phyloP scores from a whole-genome alignment of 2,329 filamentous ascomycete genomes.

The Neonectria faginata region DNA sequence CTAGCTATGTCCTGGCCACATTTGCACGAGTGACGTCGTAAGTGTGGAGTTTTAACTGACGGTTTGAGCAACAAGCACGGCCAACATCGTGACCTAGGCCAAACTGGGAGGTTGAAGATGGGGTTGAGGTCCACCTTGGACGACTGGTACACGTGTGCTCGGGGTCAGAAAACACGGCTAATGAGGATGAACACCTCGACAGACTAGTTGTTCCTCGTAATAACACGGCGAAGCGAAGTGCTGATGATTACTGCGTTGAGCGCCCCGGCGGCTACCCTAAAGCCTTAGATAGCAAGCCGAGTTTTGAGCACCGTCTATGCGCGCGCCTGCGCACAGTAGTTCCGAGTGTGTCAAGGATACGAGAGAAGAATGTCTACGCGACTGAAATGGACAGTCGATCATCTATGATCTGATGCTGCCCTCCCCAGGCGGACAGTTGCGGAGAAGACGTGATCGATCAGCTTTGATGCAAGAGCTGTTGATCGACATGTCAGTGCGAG shows the following conservation, averaged over 20 bases:
- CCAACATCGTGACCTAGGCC: not conserved
- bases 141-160: conserved; percentile 2
- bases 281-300: not conserved
- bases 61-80: not conserved
- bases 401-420: conserved; percentile 7
- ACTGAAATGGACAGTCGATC: conserved; percentile 21
- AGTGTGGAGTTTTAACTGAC: not conserved
- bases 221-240: not conserved
- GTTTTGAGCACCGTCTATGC: not conserved
- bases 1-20: conserved; percentile 1
- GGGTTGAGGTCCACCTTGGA: not conserved
- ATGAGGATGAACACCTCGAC: not conserved
- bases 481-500: conserved; percentile 15
- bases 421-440: conserved; percentile 4
- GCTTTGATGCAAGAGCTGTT: conserved; percentile 17
- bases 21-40: conserved; percentile 15
- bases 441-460: conserved; percentile 21
- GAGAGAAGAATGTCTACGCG: conserved; percentile 13
- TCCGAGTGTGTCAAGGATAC: not conserved
- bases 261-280: not conserved
- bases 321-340: conserved; percentile 1
- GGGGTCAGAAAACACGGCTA: not conserved
- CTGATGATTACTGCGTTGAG: conserved; percentile 1
- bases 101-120: not conserved
- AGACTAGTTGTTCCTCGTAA: too few species aligned